Percentiles rank a stretch among this genome's conserved stretches.
Evolutionary conservation across 2,329 filamentous ascomycete species (phyloP).

Genomic region (Bimuria novae-zelandiae): DNA sequence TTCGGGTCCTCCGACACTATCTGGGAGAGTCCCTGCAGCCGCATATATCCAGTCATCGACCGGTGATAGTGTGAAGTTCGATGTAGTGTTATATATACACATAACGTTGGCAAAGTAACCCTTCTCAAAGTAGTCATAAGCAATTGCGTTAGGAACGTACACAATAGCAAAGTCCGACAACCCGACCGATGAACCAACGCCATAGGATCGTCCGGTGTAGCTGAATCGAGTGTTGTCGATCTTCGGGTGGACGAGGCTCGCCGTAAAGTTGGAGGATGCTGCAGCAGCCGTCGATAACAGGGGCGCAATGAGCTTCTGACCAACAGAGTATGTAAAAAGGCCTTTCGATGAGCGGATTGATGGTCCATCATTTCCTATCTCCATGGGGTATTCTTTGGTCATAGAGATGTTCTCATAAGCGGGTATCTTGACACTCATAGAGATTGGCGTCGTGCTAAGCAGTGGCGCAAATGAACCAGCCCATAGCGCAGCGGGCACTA

Average conservation of each 20-base stretch:
- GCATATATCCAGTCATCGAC: constrained; percentile 32
- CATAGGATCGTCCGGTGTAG: constrained; percentile 46
- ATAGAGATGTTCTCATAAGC: constrained; percentile 31
- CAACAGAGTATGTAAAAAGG: constrained; percentile 34
- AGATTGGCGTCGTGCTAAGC: constrained; percentile 20
- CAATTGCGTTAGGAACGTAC: constrained; percentile 22
- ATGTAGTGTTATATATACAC: constrained; percentile 46
- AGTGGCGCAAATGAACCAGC: constrained; percentile 37
- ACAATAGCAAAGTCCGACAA: constrained; percentile 25
- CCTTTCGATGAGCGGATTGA: constrained; percentile 28
- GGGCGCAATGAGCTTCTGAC: constrained; percentile 28
- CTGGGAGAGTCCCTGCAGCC: constrained; percentile 27
- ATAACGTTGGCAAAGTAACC: constrained; percentile 40
- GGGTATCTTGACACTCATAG: constrained; percentile 22
- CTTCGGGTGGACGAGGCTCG: constrained; percentile 26
- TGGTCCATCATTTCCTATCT: constrained; percentile 29
- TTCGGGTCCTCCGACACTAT: constrained; percentile 28
- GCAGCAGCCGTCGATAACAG: constrained; percentile 30
- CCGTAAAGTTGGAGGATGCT: constrained; percentile 24
- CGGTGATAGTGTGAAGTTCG: constrained; percentile 32
- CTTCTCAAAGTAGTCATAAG: constrained; percentile 42
- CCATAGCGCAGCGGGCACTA: constrained; percentile 35
- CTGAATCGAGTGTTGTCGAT: constrained; percentile 35
- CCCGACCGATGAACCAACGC: constrained; percentile 49
- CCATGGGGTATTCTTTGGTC: constrained; percentile 35